Evolutionary conservation across 257 asterid genomes (phyloP).

Genomic region (Dorcoceras hygrometricum): DNA sequence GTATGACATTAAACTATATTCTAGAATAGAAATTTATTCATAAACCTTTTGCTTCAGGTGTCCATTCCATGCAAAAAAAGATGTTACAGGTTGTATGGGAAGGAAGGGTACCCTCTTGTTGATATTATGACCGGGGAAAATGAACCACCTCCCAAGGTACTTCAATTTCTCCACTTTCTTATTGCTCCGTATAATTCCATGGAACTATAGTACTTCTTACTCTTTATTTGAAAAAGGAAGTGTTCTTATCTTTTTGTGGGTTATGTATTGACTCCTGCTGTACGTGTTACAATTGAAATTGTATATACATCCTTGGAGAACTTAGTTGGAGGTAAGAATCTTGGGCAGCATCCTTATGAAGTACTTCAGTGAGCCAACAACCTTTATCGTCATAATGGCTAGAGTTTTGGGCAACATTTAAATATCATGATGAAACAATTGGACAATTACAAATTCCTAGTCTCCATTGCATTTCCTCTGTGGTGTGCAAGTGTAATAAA

Average conservation of each 20-base stretch:
- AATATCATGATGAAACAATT: background rate
- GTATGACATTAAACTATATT: slow-evolving; percentile 13
- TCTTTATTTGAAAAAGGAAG: background rate
- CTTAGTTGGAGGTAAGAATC: slow-evolving; percentile 5
- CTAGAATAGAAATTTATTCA: slow-evolving; percentile 12
- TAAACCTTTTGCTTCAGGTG: slow-evolving; percentile 51
- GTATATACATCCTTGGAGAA: background rate
- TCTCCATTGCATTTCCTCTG: background rate
- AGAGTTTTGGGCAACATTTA: background rate
- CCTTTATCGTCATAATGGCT: background rate
- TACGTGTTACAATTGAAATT: background rate
- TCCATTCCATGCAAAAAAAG: slow-evolving; percentile 98
- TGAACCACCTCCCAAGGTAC: slow-evolving; percentile 92
- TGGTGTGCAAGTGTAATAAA: background rate
- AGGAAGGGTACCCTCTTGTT: slow-evolving; percentile 90
- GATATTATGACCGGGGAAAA: slow-evolving; percentile 92
- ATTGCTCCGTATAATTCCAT: background rate
- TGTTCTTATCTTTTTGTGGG: background rate
- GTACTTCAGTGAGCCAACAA: background rate
- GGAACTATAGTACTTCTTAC: background rate
- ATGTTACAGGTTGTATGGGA: slow-evolving; percentile 84
- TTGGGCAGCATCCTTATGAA: background rate
- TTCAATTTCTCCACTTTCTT: slow-evolving; percentile 13
- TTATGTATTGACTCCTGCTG: background rate
- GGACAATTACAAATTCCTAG: background rate